Evolutionary conservation across 192 early-diverging fungal genomes (phyloP), one percentile per base, ranked within the genome.

Genomic region (Umbelopsis vinacea): DNA sequence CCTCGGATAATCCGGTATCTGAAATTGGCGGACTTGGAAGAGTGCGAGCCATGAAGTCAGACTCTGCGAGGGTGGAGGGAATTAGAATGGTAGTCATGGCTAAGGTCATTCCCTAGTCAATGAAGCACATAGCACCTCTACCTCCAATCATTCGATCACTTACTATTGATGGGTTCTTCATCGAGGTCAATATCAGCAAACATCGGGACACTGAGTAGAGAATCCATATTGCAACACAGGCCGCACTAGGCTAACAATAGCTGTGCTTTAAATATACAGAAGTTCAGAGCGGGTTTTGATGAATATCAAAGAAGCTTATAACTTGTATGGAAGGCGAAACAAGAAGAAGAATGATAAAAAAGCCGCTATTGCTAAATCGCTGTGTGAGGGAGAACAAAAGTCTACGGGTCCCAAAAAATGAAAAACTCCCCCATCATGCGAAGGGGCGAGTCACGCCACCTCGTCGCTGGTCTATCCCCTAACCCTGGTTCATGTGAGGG

Each of bases 121-220:
- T 35, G 33, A 33, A 5, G 24, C 10, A 38, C 0, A 63, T 29
- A 63, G 5, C 3, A 24, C 0, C 7, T 63, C 26, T 33, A 0
- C 17, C 21, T 14, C 53, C 26, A 54, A 26, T 12, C 8, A 9
- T 26, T 54, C 53, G 26, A 26, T 54, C 26, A 63, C 57, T 63
- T 63, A 63, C 57, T 63, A 29, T 29, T 2, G 12, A 6, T 26
- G 15, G 17, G 33, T 37, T 63, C 26, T 37, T 63, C 29, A 6
- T 63, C 57, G 33, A 63, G 57, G 57, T 63, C 57, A 6, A 63
- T 63, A 63, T 63, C 57, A 35, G 57, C 57, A 35, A 63, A 63
- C 57, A 63, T 63, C 57, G 57, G 57, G 57, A 63, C 57, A 63
- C 29, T 35, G 29, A 63, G 33, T 63, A 63, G 17, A 37, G 57